phyloP scores from a whole-genome alignment of 225 moss, liverwort and hornwort species.

The Pseudoscleropodium purum region DNA sequence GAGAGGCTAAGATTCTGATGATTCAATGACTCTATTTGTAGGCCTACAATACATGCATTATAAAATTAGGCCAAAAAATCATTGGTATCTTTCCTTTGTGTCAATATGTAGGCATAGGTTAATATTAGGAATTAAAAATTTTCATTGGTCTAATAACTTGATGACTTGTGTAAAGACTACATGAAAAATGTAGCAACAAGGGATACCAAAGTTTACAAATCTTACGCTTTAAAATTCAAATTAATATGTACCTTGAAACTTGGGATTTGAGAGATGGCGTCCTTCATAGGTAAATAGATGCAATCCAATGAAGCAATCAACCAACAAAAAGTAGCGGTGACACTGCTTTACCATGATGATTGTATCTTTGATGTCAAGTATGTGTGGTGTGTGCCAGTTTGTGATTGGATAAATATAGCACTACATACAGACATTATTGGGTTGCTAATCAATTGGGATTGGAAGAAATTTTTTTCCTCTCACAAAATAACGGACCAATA shows the following conservation, averaged over 20 bases:
- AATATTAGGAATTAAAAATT: not conserved
- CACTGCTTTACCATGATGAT: conserved; percentile 72
- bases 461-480: accelerated
- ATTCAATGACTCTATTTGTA: conserved; percentile 53
- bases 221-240: not conserved
- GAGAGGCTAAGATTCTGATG: conserved; percentile 76
- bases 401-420: conserved; percentile 61
- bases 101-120: not conserved
- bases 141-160: not conserved
- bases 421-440: conserved; percentile 4
- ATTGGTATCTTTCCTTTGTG: not conserved
- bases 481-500: not conserved
- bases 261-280: conserved; percentile 64
- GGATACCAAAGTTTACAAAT: not conserved
- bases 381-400: conserved; percentile 74
- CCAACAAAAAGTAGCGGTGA: conserved; percentile 52
- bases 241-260: conserved; percentile 50
- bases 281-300: conserved; percentile 82
- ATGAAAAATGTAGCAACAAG: not conserved
- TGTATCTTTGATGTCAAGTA: conserved; percentile 68
- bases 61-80: not conserved
- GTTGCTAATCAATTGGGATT: not conserved
- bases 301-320: conserved; percentile 65
- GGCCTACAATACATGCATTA: conserved; percentile 16
- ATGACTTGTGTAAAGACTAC: not conserved